Evolutionary conservation across 23 red algal species (phyloP).

Genomic region (Chondrus crispus): DNA sequence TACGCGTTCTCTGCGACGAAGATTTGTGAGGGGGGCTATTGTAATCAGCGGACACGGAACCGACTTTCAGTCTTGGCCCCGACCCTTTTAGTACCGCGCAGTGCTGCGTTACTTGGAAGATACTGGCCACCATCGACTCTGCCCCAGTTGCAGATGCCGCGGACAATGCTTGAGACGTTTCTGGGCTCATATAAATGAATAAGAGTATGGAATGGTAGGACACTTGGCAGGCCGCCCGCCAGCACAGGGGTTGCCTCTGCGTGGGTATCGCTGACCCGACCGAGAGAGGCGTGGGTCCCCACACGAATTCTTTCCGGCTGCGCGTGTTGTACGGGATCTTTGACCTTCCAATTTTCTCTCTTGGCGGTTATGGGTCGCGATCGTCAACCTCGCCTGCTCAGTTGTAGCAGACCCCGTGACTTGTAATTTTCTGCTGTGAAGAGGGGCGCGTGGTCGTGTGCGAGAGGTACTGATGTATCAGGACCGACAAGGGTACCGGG

Average conservation of each 20-base stretch:
- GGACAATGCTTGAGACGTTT: conserved; percentile 48
- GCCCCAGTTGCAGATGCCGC: conserved; percentile 61
- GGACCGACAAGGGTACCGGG: too few species aligned
- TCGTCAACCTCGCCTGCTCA: too few species aligned
- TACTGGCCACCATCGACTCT: conserved; percentile 51
- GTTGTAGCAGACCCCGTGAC: too few species aligned
- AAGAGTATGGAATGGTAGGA: conserved; percentile 72
- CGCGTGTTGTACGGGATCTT: too few species aligned
- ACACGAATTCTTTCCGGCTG: too few species aligned
- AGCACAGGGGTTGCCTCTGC: conserved; percentile 20
- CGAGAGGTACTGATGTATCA: too few species aligned
- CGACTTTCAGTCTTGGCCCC: conserved; percentile 40
- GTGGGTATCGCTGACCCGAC: too few species aligned
- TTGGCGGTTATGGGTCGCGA: too few species aligned
- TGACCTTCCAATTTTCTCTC: too few species aligned
- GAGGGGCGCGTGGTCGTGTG: too few species aligned
- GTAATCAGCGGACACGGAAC: conserved; percentile 76
- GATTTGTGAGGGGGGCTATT: conserved; percentile 69
- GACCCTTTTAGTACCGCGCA: conserved; percentile 1
- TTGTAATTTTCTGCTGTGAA: too few species aligned
- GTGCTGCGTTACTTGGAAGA: conserved; percentile 9
- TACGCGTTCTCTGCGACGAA: conserved; percentile 57
- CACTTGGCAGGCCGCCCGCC: conserved; percentile 33
- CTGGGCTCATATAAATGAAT: conserved; percentile 58
- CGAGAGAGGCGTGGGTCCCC: too few species aligned